These are phyloP conservation scores for Sugiyamaella neomexicana DNA, from an alignment of 1,139 yeast genomes.

Conservation along the genomic window DNA sequence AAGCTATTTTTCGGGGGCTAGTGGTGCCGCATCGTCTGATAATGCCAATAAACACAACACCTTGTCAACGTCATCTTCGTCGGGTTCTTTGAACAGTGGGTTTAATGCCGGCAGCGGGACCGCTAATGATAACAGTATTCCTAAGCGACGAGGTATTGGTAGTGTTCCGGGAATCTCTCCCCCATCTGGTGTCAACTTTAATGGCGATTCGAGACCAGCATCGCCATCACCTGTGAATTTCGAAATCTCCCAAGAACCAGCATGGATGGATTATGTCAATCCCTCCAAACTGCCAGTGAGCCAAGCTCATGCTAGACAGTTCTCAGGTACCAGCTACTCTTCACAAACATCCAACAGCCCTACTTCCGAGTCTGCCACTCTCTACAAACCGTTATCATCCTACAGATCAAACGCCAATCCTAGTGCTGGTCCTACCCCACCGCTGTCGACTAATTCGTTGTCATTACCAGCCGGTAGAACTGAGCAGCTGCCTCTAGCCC, in stretches of 20 bases:
- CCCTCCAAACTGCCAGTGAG: conserved; percentile 24
- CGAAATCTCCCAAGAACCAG: conserved; percentile 35
- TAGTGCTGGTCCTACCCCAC: neutral
- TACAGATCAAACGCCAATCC: neutral
- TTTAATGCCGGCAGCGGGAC: conserved; percentile 3
- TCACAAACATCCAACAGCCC: conserved; percentile 5
- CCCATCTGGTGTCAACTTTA: conserved; percentile 19
- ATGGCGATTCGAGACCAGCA: conserved; percentile 20
- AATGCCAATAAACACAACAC: conserved; percentile 7
- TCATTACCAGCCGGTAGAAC: conserved; percentile 29
- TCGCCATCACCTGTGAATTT: conserved; percentile 33
- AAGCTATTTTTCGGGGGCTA: neutral
- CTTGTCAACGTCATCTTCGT: conserved; percentile 20
- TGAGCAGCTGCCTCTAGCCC: conserved; percentile 30
- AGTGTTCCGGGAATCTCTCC: conserved; percentile 27
- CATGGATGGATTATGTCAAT: conserved; percentile 35
- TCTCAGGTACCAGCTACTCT: conserved; percentile 13
- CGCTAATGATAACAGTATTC: conserved; percentile 3
- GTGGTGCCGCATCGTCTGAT: conserved; percentile 1
- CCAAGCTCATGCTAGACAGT: conserved; percentile 17
- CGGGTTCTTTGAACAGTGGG: conserved; percentile 8
- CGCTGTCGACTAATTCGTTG: conserved; percentile 22
- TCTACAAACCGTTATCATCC: conserved; percentile 5
- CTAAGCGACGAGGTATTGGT: conserved; percentile 27
- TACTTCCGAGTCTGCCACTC: neutral